Percentiles rank a stretch among this genome's conserved stretches.
These are phyloP conservation scores for Triangularia verruculosa DNA, from an alignment of 2,329 filamentous ascomycete genomes.

Conservation along the genomic window DNA sequence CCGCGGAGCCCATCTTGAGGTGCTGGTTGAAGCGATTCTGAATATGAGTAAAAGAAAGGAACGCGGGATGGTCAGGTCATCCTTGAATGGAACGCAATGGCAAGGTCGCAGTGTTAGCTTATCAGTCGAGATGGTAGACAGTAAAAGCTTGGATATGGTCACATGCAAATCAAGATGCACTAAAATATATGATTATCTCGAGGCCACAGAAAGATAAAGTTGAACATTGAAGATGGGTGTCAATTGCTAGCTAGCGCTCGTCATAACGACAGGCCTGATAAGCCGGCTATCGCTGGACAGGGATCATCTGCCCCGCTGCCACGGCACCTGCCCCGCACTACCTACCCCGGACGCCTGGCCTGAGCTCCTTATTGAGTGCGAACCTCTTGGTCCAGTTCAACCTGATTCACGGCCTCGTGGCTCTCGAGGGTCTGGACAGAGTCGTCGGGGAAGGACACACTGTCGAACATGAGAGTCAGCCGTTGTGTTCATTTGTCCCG, in stretches of 20 bases:
- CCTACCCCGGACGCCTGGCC: background rate
- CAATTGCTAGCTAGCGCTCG: background rate
- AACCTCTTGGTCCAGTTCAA: slow-evolving; percentile 72
- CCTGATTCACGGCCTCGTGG: slow-evolving; percentile 67
- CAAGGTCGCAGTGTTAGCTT: background rate
- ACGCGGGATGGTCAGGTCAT: slow-evolving; percentile 5
- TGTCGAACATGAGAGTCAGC: slow-evolving; percentile 35
- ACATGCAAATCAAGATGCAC: background rate
- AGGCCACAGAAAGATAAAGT: background rate
- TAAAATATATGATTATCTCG: background rate
- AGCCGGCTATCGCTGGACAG: background rate
- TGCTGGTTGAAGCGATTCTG: background rate
- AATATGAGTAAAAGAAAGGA: background rate
- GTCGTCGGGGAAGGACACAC: slow-evolving; percentile 70
- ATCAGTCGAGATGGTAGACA: background rate
- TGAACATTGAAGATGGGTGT: background rate
- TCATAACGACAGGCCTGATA: slow-evolving; percentile 4
- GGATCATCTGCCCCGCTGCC: slow-evolving; percentile 14
- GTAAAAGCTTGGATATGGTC: background rate
- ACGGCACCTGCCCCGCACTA: slow-evolving; percentile 16
- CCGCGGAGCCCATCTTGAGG: slow-evolving; percentile 41
- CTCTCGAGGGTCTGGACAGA: slow-evolving; percentile 62
- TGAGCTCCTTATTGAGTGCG: slow-evolving; percentile 60
- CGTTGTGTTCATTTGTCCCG: background rate
- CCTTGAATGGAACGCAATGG: background rate